Base-by-base conservation (phyloP, 2,329 filamentous ascomycete genomes). In the Bisporella sp. region DNA sequence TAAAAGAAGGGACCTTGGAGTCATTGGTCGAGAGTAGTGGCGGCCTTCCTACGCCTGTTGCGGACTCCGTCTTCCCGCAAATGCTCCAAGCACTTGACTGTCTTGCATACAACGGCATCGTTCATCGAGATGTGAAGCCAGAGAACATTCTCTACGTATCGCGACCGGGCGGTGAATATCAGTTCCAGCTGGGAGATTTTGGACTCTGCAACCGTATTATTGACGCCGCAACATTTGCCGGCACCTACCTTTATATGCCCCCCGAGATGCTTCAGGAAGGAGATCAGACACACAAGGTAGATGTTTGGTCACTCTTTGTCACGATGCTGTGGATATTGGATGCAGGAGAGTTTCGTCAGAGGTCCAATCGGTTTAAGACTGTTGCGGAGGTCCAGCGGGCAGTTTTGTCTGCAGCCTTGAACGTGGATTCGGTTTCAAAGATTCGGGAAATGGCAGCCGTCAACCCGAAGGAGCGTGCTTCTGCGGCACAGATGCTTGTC, bases 111-210 rank as follows among this genome's bases (percentile, higher is more conserved):
- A 39, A 54, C 8, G 93, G 92, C 62, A 95, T 97, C 66, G 89
- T 96, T 6, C 92, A 97, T 68, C 85, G 92, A 52, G 92, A 97
- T 62, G 96, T 97, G 70, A 21, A 21, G 21, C 21, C 21, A 21
- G 21, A 21, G 41, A 55, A 57, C 12, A 97, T 97, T 46, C 48
- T 54, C 45, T 54, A 49, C 21, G 31, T 51, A 41, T 54, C 30
- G 45, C 45, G 46, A 12, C 46, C 48, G 29, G 29, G 13, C 35
- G 48, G 42, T 41, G 28, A 46, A 48, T 51, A 54, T 51, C 41
- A 54, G 35, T 54, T 51, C 46, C 45, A 50, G 35, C 52, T 54
- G 4, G 42, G 48, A 51, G 52, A 51, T 54, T 53, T 53, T 49
- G 47, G 51, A 21, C 47, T 53, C 31, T 47, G 51, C 37, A 53